These are phyloP conservation scores for Mucor lusitanicus DNA, from an alignment of 371 early-diverging fungal genomes.

Conservation along the genomic window DNA sequence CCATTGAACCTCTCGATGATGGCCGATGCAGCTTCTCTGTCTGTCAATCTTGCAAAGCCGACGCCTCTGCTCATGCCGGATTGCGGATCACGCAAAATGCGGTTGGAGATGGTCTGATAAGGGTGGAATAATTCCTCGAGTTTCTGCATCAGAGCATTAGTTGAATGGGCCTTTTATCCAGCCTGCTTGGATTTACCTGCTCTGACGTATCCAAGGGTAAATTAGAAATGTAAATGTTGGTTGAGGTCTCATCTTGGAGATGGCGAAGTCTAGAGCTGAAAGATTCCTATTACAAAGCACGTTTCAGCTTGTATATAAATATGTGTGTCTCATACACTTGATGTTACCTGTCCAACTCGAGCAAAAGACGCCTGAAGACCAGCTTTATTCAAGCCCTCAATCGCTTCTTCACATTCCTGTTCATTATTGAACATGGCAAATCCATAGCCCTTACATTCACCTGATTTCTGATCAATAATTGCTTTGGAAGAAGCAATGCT, in stretches of 20 bases:
- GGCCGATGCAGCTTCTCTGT: conserved; percentile 64
- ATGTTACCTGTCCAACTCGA: conserved; percentile 56
- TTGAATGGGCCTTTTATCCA: too few species aligned
- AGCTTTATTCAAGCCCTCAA: conserved; percentile 64
- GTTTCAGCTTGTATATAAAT: background rate
- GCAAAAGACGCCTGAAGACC: conserved; percentile 82
- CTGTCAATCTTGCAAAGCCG: conserved; percentile 82
- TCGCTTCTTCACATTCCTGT: conserved; percentile 67
- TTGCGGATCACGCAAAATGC: conserved; percentile 71
- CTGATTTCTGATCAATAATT: conserved; percentile 78
- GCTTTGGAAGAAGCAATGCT: conserved; percentile 81
- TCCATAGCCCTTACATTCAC: conserved; percentile 89
- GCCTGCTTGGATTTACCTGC: conserved; percentile 41
- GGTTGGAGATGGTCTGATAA: conserved; percentile 66
- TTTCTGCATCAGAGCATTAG: conserved; percentile 34
- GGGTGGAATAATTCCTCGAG: conserved; percentile 69
- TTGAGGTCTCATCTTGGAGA: conserved; percentile 75
- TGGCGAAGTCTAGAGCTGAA: conserved; percentile 76
- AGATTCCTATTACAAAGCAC: conserved; percentile 56
- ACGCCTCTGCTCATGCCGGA: conserved; percentile 71
- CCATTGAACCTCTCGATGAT: conserved; percentile 76
- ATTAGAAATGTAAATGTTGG: conserved; percentile 86
- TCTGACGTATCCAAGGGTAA: conserved; percentile 76
- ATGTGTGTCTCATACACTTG: background rate
- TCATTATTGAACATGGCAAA: conserved; percentile 86